phyloP scores from a whole-genome alignment of 2,329 filamentous ascomycete genomes.

The Bertia moriformis region DNA sequence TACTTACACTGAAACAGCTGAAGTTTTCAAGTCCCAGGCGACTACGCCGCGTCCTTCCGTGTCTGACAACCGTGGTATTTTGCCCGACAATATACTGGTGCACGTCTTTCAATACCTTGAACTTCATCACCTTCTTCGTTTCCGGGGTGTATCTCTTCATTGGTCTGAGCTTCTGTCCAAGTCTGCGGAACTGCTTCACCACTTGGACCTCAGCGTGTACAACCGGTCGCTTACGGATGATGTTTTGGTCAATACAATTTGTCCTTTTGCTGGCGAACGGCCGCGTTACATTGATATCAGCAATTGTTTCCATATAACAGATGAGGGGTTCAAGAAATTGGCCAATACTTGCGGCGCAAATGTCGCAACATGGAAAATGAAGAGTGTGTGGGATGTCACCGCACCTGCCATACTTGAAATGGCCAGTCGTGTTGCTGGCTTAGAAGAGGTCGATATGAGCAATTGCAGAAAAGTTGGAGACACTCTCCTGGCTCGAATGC shows the following conservation, averaged over 20 bases:
- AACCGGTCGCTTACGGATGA: constrained; percentile 54
- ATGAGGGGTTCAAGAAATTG: constrained; percentile 54
- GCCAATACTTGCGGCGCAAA: constrained; percentile 44
- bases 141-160: constrained; percentile 49
- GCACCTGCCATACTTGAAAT: constrained; percentile 59
- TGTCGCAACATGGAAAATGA: constrained; percentile 56
- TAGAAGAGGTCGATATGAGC: constrained; percentile 59
- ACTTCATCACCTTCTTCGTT: constrained; percentile 47
- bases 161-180: constrained; percentile 53
- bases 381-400: constrained; percentile 64
- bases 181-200: constrained; percentile 44
- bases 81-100: constrained; percentile 46
- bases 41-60: neutral
- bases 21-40: constrained; percentile 23
- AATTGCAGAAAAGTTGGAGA: constrained; percentile 69
- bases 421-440: constrained; percentile 48
- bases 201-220: constrained; percentile 51
- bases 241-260: constrained; percentile 45
- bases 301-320: constrained; percentile 64
- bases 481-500: constrained; percentile 54
- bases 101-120: constrained; percentile 47
- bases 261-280: constrained; percentile 53
- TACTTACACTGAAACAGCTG: constrained; percentile 5
- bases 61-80: constrained; percentile 4
- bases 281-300: constrained; percentile 51